Percentiles rank a stretch among this genome's conserved stretches.
Conservation (phyloP, 1,139 yeast genomes). For the Eremothecium coryli region DNA sequence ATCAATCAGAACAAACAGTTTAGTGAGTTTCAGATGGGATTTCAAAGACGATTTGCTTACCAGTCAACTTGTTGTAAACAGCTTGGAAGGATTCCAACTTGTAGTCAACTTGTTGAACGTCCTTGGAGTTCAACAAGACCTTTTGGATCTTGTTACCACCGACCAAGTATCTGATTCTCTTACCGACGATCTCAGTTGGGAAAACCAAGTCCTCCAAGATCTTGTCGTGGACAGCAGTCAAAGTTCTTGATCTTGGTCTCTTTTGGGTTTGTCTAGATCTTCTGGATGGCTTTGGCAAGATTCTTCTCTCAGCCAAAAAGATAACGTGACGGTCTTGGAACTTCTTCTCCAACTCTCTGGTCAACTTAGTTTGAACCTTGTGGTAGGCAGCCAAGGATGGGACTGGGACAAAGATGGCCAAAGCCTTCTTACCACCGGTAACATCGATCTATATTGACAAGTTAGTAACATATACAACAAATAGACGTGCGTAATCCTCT, state of each 20-base stretch:
- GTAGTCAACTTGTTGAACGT: conserved; percentile 94
- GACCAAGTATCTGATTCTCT: conserved; percentile 98
- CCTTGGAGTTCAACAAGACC: conserved; percentile 97
- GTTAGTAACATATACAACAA: conserved; percentile 15
- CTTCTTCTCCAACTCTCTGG: conserved; percentile 99
- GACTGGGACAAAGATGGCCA: conserved; percentile 96
- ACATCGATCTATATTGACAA: conserved; percentile 64
- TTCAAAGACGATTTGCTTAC: conserved; percentile 99
- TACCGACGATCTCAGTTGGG: conserved; percentile 99
- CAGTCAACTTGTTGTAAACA: conserved; percentile 96
- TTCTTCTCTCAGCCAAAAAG: conserved; percentile 99
- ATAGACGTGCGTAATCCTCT: neutral
- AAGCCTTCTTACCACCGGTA: conserved; percentile 97
- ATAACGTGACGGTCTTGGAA: conserved; percentile 99
- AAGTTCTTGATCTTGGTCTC: conserved; percentile 99
- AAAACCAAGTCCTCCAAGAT: conserved; percentile 97
- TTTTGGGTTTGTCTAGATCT: conserved; percentile 88
- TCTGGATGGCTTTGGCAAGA: conserved; percentile 93
- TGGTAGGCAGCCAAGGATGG: conserved; percentile 91
- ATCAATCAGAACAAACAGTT: conserved; percentile 22
- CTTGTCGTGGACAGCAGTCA: conserved; percentile 97
- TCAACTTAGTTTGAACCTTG: conserved; percentile 93
- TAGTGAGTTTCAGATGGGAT: conserved; percentile 75
- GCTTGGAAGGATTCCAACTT: conserved; percentile 99
- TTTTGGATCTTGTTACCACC: conserved; percentile 99